Percentiles rank a stretch among this genome's conserved stretches.
These are phyloP conservation scores for Gossypioides kirkii DNA, from an alignment of 345 rosid genomes.

Conservation along the genomic window DNA sequence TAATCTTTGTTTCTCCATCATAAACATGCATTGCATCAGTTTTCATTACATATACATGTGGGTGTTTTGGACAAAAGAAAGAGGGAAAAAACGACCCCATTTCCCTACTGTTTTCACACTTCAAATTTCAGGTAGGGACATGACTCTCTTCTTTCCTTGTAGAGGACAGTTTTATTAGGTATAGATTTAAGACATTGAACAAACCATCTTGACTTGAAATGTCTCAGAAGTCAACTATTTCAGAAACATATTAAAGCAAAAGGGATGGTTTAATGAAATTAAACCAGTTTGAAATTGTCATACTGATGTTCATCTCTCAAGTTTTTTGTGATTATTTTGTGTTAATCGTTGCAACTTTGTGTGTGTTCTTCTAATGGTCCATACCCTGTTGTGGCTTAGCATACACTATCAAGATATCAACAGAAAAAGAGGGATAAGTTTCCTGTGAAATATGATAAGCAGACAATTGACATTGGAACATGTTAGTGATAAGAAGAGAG, in stretches of 20 bases:
- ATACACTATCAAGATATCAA: not conserved
- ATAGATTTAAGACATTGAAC: not conserved
- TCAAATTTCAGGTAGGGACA: constrained; percentile 1
- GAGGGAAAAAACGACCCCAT: not conserved
- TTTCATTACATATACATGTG: not conserved
- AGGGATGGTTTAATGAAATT: not conserved
- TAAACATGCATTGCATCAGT: not conserved
- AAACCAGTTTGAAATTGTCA: not conserved
- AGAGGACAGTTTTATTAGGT: not conserved
- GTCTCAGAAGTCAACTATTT: not conserved
- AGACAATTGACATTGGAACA: not conserved
- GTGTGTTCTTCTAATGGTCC: too few relatives aligned
- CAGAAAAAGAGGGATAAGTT: not conserved
- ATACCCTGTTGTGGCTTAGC: not conserved
- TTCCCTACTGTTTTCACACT: not conserved
- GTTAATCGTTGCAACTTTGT: not conserved
- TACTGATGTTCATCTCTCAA: not conserved
- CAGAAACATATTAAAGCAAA: not conserved
- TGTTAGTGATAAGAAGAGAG: not conserved
- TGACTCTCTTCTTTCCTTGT: constrained; percentile 13
- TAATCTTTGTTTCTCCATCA: not conserved
- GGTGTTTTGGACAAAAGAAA: not conserved
- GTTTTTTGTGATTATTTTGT: not conserved
- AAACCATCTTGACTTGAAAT: not conserved
- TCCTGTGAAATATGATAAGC: not conserved